These are phyloP conservation scores for Antitrichia curtipendula DNA, from an alignment of 225 moss, liverwort and hornwort genomes.

Conservation along the genomic window DNA sequence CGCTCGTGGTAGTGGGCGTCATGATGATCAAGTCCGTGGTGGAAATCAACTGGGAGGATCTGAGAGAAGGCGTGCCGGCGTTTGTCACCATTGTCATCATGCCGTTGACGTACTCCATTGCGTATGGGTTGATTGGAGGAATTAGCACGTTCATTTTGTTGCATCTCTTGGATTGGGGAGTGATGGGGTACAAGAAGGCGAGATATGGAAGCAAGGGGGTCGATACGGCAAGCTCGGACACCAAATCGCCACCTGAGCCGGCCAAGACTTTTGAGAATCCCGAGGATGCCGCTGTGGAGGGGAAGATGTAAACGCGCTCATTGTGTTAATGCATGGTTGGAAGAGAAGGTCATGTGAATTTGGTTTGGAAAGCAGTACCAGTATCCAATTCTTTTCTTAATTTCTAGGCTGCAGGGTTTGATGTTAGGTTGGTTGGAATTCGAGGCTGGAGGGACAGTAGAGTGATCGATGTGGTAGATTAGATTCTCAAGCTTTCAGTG, in stretches of 20 bases:
- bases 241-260: conserved; percentile 1
- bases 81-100: conserved; percentile 75
- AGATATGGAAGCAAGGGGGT: conserved; percentile 3
- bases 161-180: conserved; percentile 60
- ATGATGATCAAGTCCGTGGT: conserved; percentile 86
- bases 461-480: neutral
- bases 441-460: neutral
- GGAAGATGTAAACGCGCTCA: neutral
- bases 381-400: neutral
- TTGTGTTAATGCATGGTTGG: neutral
- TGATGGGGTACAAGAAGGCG: neutral
- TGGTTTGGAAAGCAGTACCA: neutral
- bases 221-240: neutral
- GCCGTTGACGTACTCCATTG: conserved; percentile 92
- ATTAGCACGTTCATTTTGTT: conserved; percentile 69
- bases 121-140: conserved; percentile 86
- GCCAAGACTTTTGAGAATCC: neutral
- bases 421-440: neutral
- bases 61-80: conserved; percentile 75
- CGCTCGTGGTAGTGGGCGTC: conserved; percentile 76
- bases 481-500: neutral
- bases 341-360: neutral
- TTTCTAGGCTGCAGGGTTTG: neutral
- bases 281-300: conserved; percentile 7
- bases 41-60: conserved; percentile 83